phyloP scores from a whole-genome alignment of 1,139 yeast species.

The Kurtzmaniella quercitrusa region DNA sequence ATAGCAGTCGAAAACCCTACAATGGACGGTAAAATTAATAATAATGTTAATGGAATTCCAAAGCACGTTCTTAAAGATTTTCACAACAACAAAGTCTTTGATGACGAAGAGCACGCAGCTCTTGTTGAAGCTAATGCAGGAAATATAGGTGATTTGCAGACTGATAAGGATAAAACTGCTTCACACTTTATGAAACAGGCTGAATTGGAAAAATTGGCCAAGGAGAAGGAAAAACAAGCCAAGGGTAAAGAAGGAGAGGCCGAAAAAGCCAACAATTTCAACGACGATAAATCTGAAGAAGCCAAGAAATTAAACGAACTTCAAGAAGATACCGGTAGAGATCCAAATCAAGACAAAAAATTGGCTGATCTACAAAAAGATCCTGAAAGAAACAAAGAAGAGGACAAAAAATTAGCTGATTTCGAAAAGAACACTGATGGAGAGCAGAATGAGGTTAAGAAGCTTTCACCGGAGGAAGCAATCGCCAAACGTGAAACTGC shows the following conservation, averaged over 20 bases:
- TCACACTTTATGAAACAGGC: constrained; percentile 12
- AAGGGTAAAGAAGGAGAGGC: constrained; percentile 5
- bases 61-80: constrained; percentile 24
- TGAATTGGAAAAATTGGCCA: constrained; percentile 9
- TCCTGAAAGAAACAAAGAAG: background rate
- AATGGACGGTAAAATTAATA: constrained; percentile 25
- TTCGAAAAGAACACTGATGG: constrained; percentile 3
- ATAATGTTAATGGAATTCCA: constrained; percentile 32
- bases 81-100: constrained; percentile 22
- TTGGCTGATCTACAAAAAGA: background rate
- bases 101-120: constrained; percentile 24
- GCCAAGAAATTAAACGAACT: constrained; percentile 6
- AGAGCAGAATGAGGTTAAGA: constrained; percentile 3
- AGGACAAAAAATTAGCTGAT: constrained; percentile 1
- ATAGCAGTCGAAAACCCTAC: constrained; percentile 29
- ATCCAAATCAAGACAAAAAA: constrained; percentile 1
- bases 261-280: constrained; percentile 5
- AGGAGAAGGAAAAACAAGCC: constrained; percentile 3
- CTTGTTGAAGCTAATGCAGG: constrained; percentile 13
- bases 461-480: constrained; percentile 6
- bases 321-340: constrained; percentile 2
- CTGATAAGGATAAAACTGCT: constrained; percentile 15
- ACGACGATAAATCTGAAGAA: constrained; percentile 5
- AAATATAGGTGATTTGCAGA: constrained; percentile 12
- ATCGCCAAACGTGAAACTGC: constrained; percentile 7